A percentile compares a stretch with the other conserved stretches of the same genome.
Conservation (phyloP, 2,329 filamentous ascomycete species). For the Cercospora janseana region DNA sequence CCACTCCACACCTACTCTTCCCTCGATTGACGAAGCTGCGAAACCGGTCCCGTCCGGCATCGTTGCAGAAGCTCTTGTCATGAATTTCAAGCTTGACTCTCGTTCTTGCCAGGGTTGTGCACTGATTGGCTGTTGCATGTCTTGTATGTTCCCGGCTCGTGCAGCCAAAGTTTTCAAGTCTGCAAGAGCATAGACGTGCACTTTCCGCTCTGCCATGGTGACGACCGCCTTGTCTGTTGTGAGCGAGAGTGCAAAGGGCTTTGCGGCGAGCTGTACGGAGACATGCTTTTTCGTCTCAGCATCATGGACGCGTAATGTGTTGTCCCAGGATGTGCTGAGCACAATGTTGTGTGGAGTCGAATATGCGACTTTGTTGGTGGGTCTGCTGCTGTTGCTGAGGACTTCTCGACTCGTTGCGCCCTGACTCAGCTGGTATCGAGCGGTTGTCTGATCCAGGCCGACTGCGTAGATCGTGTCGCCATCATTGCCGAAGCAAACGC, state of each 20-base stretch:
- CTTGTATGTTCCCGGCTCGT: conserved; percentile 39
- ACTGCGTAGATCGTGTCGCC: conserved; percentile 80
- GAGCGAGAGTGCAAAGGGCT: conserved; percentile 80
- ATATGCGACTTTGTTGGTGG: conserved; percentile 82
- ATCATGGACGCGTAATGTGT: conserved; percentile 80
- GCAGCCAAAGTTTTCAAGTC: conserved; percentile 59
- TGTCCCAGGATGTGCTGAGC: conserved; percentile 91
- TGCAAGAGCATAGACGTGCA: conserved; percentile 89
- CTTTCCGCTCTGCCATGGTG: conserved; percentile 89
- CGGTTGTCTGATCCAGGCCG: conserved; percentile 83
- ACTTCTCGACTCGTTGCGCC: conserved; percentile 59
- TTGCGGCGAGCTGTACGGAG: conserved; percentile 69
- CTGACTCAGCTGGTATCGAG: conserved; percentile 67
- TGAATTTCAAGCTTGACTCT: conserved; percentile 92
- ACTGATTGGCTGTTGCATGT: conserved; percentile 19
- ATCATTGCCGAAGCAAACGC: conserved; percentile 82
- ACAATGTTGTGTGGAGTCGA: conserved; percentile 72
- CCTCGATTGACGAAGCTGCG: conserved; percentile 88
- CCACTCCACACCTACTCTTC: conserved; percentile 94
- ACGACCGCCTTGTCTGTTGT: conserved; percentile 85
- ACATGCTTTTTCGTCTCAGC: conserved; percentile 38
- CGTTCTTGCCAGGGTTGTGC: conserved; percentile 79
- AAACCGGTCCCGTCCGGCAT: conserved; percentile 98
- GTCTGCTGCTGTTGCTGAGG: conserved; percentile 69
- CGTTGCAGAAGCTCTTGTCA: conserved; percentile 87